Base-by-base conservation (phyloP, 805 yeast species). In the Ogataea nakhonphanomensis region DNA sequence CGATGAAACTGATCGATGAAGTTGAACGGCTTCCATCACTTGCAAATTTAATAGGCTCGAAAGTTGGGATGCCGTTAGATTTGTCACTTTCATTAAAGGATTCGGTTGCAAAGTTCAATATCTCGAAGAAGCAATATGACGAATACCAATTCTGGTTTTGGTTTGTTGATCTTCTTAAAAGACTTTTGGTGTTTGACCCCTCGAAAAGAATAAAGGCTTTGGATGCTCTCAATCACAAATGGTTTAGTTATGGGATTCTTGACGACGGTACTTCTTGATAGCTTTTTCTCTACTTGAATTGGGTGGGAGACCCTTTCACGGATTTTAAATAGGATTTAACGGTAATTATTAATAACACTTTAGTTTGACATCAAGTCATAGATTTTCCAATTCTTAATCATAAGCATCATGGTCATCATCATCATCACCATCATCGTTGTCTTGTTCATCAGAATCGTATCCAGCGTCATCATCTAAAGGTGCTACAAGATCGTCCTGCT, bases 141-240 rank as follows among this genome's bases (percentile, higher is more conserved):
- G 77, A 79, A 41, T 83, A 83, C 58, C 71, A 77, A 32, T 88
- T 88, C 61, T 90, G 97, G 96, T 84, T 76, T 69, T 75, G 74
- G 62, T 89, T 89, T 59, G 50, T 58, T 31, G 81, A 76, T 53
- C 63, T 77, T 48, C 61, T 77, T 34, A 75, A 71, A 35, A 66
- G 65, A 43, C 61, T 76, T 44, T 64, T 77, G 33, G 67, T 65
- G 10, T 75, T 72, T 51, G 72, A 74, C 50, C 81, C 82, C 0
- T 57, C 65, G 13, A 67, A 68, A 45, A 58, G 82, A 48, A 65
- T 75, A 25, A 69, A 72, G 3, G 80, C 78, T n/a, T 68, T 70
- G 33, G 73, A 71, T 49, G 81, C 81, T 3, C 62, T 77, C 48
- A 58, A 67, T 39, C 82, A 77, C 61, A 88, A 86, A 34, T 93